phyloP scores from a whole-genome alignment of 805 yeast genomes.

The Nakazawaea anatomiae region DNA sequence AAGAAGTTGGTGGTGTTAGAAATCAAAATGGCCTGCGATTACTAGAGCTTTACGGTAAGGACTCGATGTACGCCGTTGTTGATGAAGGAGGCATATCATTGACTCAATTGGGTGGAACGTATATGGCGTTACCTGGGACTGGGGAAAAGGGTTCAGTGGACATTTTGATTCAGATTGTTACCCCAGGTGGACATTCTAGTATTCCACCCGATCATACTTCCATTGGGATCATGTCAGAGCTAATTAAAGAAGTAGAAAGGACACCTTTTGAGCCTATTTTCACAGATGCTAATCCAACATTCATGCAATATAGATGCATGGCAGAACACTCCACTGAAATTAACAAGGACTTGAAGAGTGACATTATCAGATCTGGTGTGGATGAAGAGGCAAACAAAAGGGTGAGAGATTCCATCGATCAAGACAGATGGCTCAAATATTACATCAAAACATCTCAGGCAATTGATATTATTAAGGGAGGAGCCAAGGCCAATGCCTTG shows the following conservation, averaged over 20 bases:
- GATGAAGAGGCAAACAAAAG: constrained; percentile 30
- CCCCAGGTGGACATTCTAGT: constrained; percentile 49
- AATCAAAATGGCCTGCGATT: constrained; percentile 31
- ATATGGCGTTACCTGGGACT: constrained; percentile 38
- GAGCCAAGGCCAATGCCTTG: constrained; percentile 43
- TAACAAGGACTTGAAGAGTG: constrained; percentile 25
- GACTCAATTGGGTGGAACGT: constrained; percentile 30
- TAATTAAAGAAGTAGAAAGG: constrained; percentile 33
- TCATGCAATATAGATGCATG: constrained; percentile 35
- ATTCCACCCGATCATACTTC: constrained; percentile 44
- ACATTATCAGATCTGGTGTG: constrained; percentile 31
- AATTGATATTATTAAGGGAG: constrained; percentile 40
- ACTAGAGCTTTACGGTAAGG: constrained; percentile 31
- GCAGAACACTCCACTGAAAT: constrained; percentile 37
- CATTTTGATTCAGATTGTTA: constrained; percentile 31
- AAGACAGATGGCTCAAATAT: constrained; percentile 25
- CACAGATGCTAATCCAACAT: constrained; percentile 37
- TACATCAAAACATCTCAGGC: constrained; percentile 44
- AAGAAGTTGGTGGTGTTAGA: constrained; percentile 35
- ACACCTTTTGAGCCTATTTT: constrained; percentile 30
- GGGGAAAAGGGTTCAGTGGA: constrained; percentile 45
- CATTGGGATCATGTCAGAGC: constrained; percentile 39
- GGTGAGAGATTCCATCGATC: constrained; percentile 28
- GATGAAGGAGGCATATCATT: constrained; percentile 37
- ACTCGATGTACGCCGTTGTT: constrained; percentile 36